Percentiles rank a stretch among this genome's conserved stretches.
Evolutionary conservation across 257 asterid species (phyloP).

Genomic region (Fraxinus pennsylvanica): DNA sequence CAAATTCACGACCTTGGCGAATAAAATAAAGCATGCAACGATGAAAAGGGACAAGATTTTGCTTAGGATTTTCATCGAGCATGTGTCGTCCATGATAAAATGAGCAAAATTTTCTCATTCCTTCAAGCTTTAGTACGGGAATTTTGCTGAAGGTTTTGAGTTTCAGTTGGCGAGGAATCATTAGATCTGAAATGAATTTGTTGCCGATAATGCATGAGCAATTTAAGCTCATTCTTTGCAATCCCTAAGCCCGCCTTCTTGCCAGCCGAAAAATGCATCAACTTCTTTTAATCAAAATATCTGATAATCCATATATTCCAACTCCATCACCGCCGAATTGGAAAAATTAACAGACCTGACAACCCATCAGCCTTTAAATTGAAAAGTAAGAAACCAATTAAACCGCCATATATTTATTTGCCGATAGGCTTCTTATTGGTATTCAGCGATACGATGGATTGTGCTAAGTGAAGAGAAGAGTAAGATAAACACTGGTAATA

Average conservation of each 20-base stretch:
- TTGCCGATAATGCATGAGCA: neutral
- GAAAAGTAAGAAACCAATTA: neutral
- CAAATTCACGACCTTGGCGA: constrained; percentile 42
- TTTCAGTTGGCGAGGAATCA: constrained; percentile 50
- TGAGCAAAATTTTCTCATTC: neutral
- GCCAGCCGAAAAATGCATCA: neutral
- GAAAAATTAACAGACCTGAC: neutral
- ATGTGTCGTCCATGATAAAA: constrained; percentile 42
- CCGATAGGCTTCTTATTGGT: neutral
- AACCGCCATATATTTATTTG: neutral
- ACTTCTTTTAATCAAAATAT: neutral
- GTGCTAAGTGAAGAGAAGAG: neutral
- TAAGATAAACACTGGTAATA: neutral
- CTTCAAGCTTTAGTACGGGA: constrained; percentile 8
- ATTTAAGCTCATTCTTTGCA: neutral
- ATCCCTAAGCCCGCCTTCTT: neutral
- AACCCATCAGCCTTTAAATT: neutral
- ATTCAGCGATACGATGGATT: neutral
- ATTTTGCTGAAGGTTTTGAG: constrained; percentile 26
- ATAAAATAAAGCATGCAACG: constrained; percentile 62
- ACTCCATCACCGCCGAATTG: neutral
- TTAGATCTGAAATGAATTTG: constrained; percentile 19
- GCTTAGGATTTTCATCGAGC: constrained; percentile 65
- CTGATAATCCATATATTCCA: neutral
- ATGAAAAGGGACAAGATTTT: constrained; percentile 38